Conservation (phyloP, 1,284 basidiomycete genomes). For the Schizophyllum amplum region DNA sequence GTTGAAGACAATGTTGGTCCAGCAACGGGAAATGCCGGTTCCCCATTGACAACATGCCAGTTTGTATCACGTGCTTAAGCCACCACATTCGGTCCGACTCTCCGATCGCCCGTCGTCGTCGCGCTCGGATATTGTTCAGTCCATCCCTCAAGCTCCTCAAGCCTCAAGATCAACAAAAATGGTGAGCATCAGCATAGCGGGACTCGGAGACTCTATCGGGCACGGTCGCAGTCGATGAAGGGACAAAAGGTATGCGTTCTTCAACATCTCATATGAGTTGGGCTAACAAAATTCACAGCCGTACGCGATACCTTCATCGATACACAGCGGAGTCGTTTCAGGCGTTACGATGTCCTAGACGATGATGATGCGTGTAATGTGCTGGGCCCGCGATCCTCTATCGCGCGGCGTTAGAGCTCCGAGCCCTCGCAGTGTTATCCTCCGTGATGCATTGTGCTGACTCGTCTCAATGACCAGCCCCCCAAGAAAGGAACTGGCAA, state of each 20-base stretch:
- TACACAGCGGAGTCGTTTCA: not conserved
- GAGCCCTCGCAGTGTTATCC: slow-evolving; percentile 31
- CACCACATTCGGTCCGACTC: not conserved
- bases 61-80: not conserved
- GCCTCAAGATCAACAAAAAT: not conserved
- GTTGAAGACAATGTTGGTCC: no score
- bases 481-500: slow-evolving; percentile 65
- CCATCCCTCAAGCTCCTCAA: no score
- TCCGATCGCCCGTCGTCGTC: not conserved
- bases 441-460: slow-evolving; percentile 40
- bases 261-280: not conserved
- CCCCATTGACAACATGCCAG: no score
- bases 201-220: not conserved
- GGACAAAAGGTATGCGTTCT: not conserved
- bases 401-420: slow-evolving; percentile 61
- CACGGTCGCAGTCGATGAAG: not conserved
- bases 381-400: not conserved
- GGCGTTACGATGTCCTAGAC: not conserved
- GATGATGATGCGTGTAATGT: not conserved
- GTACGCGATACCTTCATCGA: not conserved
- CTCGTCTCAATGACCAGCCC: slow-evolving; percentile 88
- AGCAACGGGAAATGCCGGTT: no score
- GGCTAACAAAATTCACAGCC: not conserved
- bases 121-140: no score
- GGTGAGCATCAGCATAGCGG: not conserved